Evolutionary conservation across 495 filamentous ascomycete genomes (phyloP).

Genomic region (Xylaria scruposa): DNA sequence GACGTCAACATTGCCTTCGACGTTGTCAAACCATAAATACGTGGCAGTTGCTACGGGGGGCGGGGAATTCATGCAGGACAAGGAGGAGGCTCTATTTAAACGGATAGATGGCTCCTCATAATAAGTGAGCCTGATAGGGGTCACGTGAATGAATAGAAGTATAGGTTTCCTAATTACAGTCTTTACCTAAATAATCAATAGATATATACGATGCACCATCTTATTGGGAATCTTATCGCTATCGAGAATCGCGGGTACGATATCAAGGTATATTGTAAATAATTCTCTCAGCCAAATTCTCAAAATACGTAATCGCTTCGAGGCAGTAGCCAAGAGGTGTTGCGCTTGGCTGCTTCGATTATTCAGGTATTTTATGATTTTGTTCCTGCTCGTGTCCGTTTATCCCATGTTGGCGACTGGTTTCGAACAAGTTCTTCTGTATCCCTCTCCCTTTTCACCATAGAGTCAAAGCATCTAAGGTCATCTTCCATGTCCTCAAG

Average conservation of each 20-base stretch:
- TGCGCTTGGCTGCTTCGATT: no score
- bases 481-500: no score
- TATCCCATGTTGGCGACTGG: no score
- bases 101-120: background rate
- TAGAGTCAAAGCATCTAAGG: no score
- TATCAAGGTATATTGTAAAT: background rate
- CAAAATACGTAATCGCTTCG: no score
- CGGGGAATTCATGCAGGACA: background rate
- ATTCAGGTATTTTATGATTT: no score
- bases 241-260: background rate
- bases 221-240: background rate
- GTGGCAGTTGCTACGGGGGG: background rate
- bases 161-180: background rate
- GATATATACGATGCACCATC: background rate
- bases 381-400: no score
- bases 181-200: background rate
- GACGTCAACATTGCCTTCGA: background rate
- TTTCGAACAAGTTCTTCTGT: no score
- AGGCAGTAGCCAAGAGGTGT: no score
- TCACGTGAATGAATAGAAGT: background rate
- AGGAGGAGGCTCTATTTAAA: background rate
- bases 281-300: no score
- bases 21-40: background rate
- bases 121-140: background rate
- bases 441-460: no score